Conservation (phyloP, 1,139 yeast species). For the Pichia kudriavzevii region DNA sequence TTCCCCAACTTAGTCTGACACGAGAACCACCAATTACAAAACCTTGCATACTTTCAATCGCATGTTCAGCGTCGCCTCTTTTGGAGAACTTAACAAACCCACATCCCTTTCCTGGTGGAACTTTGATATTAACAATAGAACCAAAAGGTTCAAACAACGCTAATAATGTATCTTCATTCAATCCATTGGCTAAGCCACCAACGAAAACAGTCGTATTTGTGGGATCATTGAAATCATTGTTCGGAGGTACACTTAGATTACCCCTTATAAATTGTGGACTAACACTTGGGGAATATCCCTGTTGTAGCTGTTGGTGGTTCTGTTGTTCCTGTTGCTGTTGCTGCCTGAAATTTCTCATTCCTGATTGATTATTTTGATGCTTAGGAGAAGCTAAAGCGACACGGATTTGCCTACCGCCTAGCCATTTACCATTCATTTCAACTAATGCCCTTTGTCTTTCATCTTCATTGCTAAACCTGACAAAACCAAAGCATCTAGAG, state of each 20-base stretch:
- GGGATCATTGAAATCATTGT: slow-evolving; percentile 43
- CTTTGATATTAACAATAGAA: slow-evolving; percentile 72
- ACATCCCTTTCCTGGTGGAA: slow-evolving; percentile 89
- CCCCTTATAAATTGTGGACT: slow-evolving; percentile 2
- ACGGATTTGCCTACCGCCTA: slow-evolving; percentile 70
- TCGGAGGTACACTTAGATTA: slow-evolving; percentile 18
- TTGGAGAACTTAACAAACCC: slow-evolving; percentile 82
- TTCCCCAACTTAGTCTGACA: slow-evolving; percentile 86
- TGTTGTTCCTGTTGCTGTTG: slow-evolving; percentile 10
- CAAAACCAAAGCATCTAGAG: slow-evolving; percentile 88
- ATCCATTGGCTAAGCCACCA: slow-evolving; percentile 76
- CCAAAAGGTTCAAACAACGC: slow-evolving; percentile 81
- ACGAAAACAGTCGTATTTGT: slow-evolving; percentile 91
- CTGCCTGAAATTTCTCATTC: background rate
- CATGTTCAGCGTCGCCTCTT: slow-evolving; percentile 80
- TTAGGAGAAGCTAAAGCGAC: slow-evolving; percentile 72
- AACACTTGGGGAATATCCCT: slow-evolving; percentile 12
- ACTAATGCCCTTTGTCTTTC: slow-evolving; percentile 67
- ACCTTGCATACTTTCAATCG: slow-evolving; percentile 89
- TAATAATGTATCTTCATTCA: slow-evolving; percentile 67
- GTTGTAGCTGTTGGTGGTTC: background rate
- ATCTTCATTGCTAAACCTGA: slow-evolving; percentile 66
- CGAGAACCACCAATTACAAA: slow-evolving; percentile 81
- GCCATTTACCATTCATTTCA: slow-evolving; percentile 75
- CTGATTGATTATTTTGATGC: slow-evolving; percentile 30